Evolutionary conservation across 306 rosid species (phyloP).

Genomic region (Ochetophila trinervis): DNA sequence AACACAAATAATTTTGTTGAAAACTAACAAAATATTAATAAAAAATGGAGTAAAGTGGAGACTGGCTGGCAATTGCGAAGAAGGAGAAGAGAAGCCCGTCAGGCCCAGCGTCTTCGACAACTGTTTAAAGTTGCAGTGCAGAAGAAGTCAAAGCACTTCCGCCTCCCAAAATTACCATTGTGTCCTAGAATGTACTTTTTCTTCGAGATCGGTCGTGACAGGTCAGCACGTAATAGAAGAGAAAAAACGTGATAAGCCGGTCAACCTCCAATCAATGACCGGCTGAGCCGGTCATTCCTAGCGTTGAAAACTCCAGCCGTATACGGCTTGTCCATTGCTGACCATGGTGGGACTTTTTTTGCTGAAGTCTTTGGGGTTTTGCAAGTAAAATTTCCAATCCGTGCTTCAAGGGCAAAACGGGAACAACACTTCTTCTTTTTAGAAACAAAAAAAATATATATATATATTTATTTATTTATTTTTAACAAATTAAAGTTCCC

Average conservation of each 20-base stretch:
- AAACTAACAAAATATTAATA: too few species aligned
- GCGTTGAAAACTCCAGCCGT: conserved; percentile 22
- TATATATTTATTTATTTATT: background rate
- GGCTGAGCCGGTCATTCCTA: conserved; percentile 29
- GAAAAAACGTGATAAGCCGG: conserved; percentile 24
- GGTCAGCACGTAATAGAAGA: background rate
- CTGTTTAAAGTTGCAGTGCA: too few species aligned
- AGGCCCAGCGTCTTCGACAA: too few species aligned
- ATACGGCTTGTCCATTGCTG: background rate
- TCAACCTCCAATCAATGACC: conserved; percentile 18
- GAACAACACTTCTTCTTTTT: background rate
- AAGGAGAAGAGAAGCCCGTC: too few species aligned
- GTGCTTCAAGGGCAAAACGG: conserved; percentile 29
- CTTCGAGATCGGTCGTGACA: too few species aligned
- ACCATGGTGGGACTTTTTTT: conserved; percentile 2
- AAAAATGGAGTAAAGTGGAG: too few species aligned
- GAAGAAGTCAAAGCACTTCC: too few species aligned
- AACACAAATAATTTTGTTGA: too few species aligned
- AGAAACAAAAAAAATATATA: background rate
- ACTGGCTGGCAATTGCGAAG: too few species aligned
- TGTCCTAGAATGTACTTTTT: too few species aligned
- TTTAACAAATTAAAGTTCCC: background rate
- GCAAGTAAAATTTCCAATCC: background rate
- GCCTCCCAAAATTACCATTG: too few species aligned
- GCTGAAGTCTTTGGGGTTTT: too few species aligned